Evolutionary conservation across 805 yeast species (phyloP).

Genomic region (Ogataea methylovora): DNA sequence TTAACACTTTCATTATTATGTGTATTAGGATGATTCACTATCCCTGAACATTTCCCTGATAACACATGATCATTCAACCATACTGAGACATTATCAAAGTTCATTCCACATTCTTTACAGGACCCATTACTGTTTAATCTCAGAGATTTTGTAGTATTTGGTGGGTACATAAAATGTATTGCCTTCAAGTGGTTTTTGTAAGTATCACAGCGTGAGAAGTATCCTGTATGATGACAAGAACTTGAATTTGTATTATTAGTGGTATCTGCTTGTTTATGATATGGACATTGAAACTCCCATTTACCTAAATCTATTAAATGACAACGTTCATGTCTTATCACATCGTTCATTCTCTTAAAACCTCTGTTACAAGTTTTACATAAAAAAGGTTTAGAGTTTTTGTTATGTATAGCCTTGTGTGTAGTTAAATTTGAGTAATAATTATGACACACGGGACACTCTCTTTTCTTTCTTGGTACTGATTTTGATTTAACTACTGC

Average conservation of each 20-base stretch:
- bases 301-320: conserved; percentile 74
- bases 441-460: conserved; percentile 30
- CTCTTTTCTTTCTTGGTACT: conserved; percentile 25
- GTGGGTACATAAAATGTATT: conserved; percentile 81
- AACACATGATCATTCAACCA: conserved; percentile 79
- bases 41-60: conserved; percentile 28
- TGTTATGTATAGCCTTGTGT: conserved; percentile 74
- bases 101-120: conserved; percentile 69
- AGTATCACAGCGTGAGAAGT: conserved; percentile 85
- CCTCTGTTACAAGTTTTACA: conserved; percentile 79
- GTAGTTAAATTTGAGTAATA: conserved; percentile 77
- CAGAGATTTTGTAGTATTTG: conserved; percentile 75
- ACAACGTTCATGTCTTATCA: conserved; percentile 76
- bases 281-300: conserved; percentile 75
- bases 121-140: conserved; percentile 61
- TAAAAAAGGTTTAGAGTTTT: conserved; percentile 65
- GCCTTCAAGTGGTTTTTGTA: conserved; percentile 88
- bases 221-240: conserved; percentile 73
- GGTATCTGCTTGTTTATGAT: conserved; percentile 23
- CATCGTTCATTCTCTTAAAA: conserved; percentile 81
- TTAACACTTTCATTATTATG: too few species aligned
- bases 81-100: conserved; percentile 62
- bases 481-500: conserved; percentile 3
- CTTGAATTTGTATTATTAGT: conserved; percentile 7
- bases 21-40: conserved; percentile 6